Conservation (phyloP, 352 stramenopile genomes). For the Globisporangium nunn region DNA sequence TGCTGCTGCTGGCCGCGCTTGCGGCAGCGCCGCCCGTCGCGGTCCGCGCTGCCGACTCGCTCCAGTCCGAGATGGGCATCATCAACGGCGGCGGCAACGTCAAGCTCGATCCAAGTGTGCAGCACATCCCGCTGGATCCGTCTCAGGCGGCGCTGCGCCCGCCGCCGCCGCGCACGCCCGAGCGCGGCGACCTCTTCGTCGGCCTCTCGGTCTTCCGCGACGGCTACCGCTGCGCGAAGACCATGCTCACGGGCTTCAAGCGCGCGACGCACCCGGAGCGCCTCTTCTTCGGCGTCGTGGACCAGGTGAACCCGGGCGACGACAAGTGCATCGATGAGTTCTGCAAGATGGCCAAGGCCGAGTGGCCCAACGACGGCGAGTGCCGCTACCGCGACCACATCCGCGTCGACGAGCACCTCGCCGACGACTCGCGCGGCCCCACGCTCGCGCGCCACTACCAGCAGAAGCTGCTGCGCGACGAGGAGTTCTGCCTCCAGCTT, state of each 20-base stretch:
- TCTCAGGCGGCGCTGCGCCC: conserved; percentile 34
- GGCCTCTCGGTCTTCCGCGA: conserved; percentile 81
- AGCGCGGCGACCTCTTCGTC: conserved; percentile 58
- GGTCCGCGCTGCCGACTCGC: conserved; percentile 6
- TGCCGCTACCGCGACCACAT: conserved; percentile 74
- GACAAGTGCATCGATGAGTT: conserved; percentile 67
- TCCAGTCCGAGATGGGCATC: conserved; percentile 42
- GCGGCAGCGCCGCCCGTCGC: background rate
- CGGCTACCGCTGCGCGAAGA: conserved; percentile 73
- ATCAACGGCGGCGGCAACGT: conserved; percentile 51
- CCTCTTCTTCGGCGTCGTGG: conserved; percentile 75
- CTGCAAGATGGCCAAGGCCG: conserved; percentile 60
- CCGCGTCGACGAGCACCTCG: conserved; percentile 52
- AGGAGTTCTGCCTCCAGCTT: conserved; percentile 83
- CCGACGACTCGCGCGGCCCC: conserved; percentile 66
- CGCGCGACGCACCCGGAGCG: conserved; percentile 60
- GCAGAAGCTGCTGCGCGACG: conserved; percentile 63
- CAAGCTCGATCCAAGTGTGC: conserved; percentile 58
- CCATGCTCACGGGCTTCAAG: conserved; percentile 72
- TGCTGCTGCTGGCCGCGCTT: background rate
- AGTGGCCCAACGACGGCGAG: conserved; percentile 54
- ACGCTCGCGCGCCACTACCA: conserved; percentile 78
- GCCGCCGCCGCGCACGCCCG: conserved; percentile 42
- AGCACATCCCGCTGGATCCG: conserved; percentile 56
- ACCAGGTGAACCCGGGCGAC: conserved; percentile 74